Evolutionary conservation across 2,329 filamentous ascomycete genomes (phyloP), one percentile per base, ranked within the genome.

Genomic region (Phialocephala subalpina): DNA sequence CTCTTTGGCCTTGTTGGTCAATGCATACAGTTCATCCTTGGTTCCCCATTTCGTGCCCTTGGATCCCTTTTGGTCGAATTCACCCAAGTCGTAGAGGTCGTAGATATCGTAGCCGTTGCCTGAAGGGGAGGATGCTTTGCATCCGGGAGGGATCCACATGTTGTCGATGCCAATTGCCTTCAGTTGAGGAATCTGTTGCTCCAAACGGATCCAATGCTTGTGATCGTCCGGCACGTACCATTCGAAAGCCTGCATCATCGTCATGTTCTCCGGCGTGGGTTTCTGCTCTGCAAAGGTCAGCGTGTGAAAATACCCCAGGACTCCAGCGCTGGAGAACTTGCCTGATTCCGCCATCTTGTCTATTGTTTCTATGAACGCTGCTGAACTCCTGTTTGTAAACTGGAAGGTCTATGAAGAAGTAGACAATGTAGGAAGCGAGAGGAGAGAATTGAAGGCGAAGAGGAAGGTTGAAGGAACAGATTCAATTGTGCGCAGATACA

Each of bases 41-140:
- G 81, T 80, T 1, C 90, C 90, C 90, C 90, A 93, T 81, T 92
- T 92, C 0, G 90, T 92, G 2, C 80, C 79, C 5, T 78, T 78
- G 0, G 80, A 76, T 20, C 87, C 88, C 74, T 92, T 92, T 73
- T 92, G 89, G 49, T 92, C 86, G 71, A 92, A 93, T 74, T 93
- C 90, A 36, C 90, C 90, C 2, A 91, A 77, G 67, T 91, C 89
- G 71, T 88, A 91, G 16, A 93, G 77, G 73, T 92, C 90, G 73
- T 92, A 92, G 67, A 88, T 82, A 74, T 90, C 88, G 70, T 91
- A 90, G 5, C 90, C 90, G 72, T 91, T 92, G 22, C 88, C 86
- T 33, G 83, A 77, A 0, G 84, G 82, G 35, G 82, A 83, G 65
- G 86, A 86, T 0, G 86, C 89, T 78, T 92, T 93, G 77, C 89